These are phyloP conservation scores for Prillingera fragicola DNA, from an alignment of 1,284 basidiomycete genomes.

Conservation along the genomic window DNA sequence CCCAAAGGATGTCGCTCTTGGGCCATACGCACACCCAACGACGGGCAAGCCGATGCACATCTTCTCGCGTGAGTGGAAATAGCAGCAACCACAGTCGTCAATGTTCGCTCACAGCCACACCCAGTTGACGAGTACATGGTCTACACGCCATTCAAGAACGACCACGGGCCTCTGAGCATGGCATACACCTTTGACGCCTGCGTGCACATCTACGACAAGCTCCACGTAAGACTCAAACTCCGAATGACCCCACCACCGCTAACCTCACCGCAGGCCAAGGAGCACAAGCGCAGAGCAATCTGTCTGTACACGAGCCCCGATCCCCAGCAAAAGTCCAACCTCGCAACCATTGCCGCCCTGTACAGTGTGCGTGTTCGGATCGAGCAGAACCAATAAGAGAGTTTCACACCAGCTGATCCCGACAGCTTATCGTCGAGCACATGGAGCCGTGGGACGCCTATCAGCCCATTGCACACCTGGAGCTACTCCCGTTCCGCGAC, in stretches of 20 bases:
- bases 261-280: conserved; percentile 56
- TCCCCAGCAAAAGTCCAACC: conserved; percentile 83
- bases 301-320: conserved; percentile 86
- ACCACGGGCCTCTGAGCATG: conserved; percentile 90
- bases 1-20: conserved; percentile 18
- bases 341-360: conserved; percentile 83
- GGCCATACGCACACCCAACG: conserved; percentile 32
- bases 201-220: conserved; percentile 79
- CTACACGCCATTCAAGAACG: conserved; percentile 90
- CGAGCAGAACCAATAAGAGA: not conserved
- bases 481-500: conserved; percentile 93
- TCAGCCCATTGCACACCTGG: conserved; percentile 79
- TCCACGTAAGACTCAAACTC: conserved; percentile 57
- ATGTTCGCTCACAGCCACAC: not conserved
- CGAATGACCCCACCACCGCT: conserved; percentile 18
- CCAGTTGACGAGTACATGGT: conserved; percentile 69
- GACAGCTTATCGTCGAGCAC: conserved; percentile 85
- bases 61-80: conserved; percentile 34
- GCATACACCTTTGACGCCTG: conserved; percentile 92
- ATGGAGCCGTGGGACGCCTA: conserved; percentile 93
- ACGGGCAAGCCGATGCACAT: conserved; percentile 28
- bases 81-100: not conserved
- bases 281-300: conserved; percentile 51
- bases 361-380: conserved; percentile 51
- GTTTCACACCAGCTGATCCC: not conserved